Conservation (phyloP, 495 filamentous ascomycete genomes). For the Penicillium robsamsonii region DNA sequence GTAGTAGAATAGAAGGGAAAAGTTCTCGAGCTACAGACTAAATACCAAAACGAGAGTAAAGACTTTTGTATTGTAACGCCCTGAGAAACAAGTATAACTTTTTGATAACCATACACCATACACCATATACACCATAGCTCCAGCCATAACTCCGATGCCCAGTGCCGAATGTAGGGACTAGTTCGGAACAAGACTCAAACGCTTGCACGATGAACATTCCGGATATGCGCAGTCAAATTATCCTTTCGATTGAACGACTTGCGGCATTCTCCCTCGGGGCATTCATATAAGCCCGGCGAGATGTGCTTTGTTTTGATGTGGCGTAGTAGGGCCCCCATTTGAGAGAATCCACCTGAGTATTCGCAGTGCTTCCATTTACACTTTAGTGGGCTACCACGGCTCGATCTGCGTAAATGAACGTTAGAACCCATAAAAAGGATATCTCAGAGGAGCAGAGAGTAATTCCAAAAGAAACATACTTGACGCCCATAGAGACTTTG, state of each 20-base stretch:
- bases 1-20: too few species aligned
- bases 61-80: not conserved
- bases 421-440: not conserved
- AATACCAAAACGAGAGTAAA: not conserved
- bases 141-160: not conserved
- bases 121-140: not conserved
- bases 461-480: not conserved
- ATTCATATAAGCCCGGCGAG: constrained; percentile 13
- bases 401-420: not conserved
- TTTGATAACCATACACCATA: not conserved
- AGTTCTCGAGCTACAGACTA: not conserved
- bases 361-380: constrained; percentile 19
- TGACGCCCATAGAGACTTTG: not conserved
- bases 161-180: not conserved
- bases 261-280: constrained; percentile 5
- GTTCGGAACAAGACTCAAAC: not conserved
- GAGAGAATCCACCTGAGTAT: constrained; percentile 15
- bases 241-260: constrained; percentile 20
- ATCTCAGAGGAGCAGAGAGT: not conserved
- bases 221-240: constrained; percentile 18
- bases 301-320: constrained; percentile 22
- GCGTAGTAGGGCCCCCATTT: constrained; percentile 17
- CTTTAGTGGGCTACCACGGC: constrained; percentile 2
- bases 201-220: constrained; percentile 1
- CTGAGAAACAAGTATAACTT: not conserved